Conservation (phyloP, 2,329 filamentous ascomycete genomes). For the Torrubiellomyces zombiae region DNA sequence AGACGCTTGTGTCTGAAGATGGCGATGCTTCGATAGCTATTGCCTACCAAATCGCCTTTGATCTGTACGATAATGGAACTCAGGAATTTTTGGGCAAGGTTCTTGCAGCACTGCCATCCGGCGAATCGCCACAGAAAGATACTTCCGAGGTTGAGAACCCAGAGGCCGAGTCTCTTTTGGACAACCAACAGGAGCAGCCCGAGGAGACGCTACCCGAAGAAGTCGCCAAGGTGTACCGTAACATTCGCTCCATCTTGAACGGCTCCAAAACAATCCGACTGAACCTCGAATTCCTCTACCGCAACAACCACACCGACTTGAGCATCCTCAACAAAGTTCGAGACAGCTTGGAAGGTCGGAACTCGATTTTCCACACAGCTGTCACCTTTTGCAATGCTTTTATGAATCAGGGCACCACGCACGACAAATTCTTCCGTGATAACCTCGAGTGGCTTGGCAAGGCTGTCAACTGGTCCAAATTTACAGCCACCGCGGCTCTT, state of each 20-base stretch:
- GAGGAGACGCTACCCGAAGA: slow-evolving; percentile 36
- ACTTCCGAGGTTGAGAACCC: slow-evolving; percentile 27
- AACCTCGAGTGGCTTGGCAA: slow-evolving; percentile 97
- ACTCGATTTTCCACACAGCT: slow-evolving; percentile 96
- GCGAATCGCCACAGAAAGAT: slow-evolving; percentile 24
- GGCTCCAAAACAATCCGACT: slow-evolving; percentile 88
- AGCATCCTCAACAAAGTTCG: slow-evolving; percentile 91
- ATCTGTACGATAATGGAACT: slow-evolving; percentile 95
- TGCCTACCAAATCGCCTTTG: slow-evolving; percentile 95
- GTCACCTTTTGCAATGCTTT: slow-evolving; percentile 97
- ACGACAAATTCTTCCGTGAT: slow-evolving; percentile 96
- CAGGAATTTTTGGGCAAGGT: slow-evolving; percentile 93
- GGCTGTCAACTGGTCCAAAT: slow-evolving; percentile 98
- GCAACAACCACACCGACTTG: slow-evolving; percentile 85
- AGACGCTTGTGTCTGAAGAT: slow-evolving; percentile 62
- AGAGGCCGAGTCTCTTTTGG: slow-evolving; percentile 32
- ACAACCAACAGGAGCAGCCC: slow-evolving; percentile 33
- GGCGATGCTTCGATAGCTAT: slow-evolving; percentile 66
- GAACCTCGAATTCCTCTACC: slow-evolving; percentile 90
- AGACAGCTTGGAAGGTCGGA: slow-evolving; percentile 86
- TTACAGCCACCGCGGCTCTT: slow-evolving; percentile 87
- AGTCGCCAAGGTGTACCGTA: slow-evolving; percentile 39
- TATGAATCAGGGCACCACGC: slow-evolving; percentile 97
- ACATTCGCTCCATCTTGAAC: slow-evolving; percentile 55
- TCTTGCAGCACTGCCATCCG: slow-evolving; percentile 56